These are phyloP conservation scores for Glutinoglossum americanum DNA, from an alignment of 495 filamentous ascomycete genomes.

Conservation along the genomic window DNA sequence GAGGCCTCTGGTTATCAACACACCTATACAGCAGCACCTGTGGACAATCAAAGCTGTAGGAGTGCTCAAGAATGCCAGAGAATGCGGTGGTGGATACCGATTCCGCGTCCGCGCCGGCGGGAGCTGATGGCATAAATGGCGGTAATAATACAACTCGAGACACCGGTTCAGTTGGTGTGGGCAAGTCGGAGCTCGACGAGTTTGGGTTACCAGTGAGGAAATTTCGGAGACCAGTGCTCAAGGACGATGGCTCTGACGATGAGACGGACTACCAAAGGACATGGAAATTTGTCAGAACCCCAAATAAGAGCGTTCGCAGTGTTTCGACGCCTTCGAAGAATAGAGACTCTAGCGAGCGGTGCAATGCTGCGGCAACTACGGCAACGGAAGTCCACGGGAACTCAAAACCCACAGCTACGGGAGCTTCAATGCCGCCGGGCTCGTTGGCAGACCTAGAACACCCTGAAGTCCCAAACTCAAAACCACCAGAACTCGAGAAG, in stretches of 20 bases:
- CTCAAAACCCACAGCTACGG: background rate
- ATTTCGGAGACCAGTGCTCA: conserved; percentile 8
- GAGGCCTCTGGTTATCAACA: too few relatives aligned
- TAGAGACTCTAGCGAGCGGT: background rate
- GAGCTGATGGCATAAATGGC: background rate
- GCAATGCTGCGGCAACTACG: background rate
- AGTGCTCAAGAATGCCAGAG: background rate
- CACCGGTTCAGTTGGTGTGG: background rate
- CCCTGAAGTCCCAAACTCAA: background rate
- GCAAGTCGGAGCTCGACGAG: conserved; percentile 24
- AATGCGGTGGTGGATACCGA: background rate
- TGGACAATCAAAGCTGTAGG: background rate
- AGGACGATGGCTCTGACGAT: conserved; percentile 5
- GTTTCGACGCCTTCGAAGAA: background rate
- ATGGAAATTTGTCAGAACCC: background rate
- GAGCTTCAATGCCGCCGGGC: background rate
- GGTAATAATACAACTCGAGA: background rate
- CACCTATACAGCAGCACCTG: background rate
- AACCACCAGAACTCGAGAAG: background rate
- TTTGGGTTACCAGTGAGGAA: conserved; percentile 32
- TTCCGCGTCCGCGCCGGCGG: background rate
- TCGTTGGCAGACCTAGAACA: background rate
- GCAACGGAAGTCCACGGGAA: background rate
- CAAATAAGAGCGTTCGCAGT: background rate
- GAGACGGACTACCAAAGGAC: background rate